Conservation (phyloP, 495 filamentous ascomycete species). For the Podospora conica region DNA sequence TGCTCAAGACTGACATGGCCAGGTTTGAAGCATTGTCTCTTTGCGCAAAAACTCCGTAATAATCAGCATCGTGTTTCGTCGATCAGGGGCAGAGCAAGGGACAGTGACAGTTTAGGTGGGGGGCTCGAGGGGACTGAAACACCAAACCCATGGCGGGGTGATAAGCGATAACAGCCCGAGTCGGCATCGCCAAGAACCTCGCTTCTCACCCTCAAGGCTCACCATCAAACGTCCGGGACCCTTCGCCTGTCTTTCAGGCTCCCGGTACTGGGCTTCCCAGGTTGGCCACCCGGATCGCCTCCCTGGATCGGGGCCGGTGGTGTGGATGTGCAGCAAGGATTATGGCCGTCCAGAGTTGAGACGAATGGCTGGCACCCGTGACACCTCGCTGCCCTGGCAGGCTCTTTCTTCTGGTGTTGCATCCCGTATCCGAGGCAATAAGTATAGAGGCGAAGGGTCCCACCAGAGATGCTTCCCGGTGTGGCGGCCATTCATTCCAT, state of each 20-base stretch:
- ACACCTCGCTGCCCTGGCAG: neutral
- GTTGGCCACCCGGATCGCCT: neutral
- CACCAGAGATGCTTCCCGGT: neutral
- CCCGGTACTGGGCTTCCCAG: neutral
- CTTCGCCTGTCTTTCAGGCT: neutral
- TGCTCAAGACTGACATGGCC: neutral
- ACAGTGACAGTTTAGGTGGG: neutral
- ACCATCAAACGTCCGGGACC: neutral
- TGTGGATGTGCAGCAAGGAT: neutral
- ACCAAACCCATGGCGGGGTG: neutral
- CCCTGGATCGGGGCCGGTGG: neutral
- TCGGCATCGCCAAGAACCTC: neutral
- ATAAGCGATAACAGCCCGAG: neutral
- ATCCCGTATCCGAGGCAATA: neutral
- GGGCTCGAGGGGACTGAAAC: slow-evolving; percentile 2
- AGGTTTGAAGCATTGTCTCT: neutral
- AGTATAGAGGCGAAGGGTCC: neutral
- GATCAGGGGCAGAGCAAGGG: slow-evolving; percentile 1
- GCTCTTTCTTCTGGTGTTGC: neutral
- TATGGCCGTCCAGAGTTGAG: neutral
- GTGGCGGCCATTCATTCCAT: neutral
- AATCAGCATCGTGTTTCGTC: slow-evolving; percentile 1
- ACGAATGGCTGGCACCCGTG: neutral
- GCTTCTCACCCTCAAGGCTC: neutral
- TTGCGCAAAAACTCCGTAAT: neutral